Base-by-base conservation (phyloP, 306 rosid species). In the Malus sylvestris region DNA sequence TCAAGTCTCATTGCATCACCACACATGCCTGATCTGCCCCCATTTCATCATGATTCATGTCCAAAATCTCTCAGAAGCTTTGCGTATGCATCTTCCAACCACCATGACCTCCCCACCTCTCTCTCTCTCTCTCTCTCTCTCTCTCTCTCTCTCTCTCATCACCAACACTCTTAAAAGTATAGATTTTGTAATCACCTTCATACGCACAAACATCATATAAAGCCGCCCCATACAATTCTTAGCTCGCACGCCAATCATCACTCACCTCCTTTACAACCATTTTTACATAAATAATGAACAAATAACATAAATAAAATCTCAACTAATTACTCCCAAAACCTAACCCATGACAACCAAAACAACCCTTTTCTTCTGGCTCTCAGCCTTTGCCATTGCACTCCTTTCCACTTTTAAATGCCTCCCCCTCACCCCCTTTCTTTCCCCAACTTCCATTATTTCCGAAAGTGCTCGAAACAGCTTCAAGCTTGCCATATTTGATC, bases 331-430 rank as follows among this genome's bases (percentile, higher is more conserved):
- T 22, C 72, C 27, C 55, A 65, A 35, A 64, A 66, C n/a, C 69
- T 35, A 66, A 72, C 69, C 68, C 80, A 90, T 88, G 91, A 81
- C 69, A 84, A 70, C 71, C 82, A 88, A 82, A 68, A 79, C 73
- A 57, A 75, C 83, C 71, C 68, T 83, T 81, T 73, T 81, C 76
- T 81, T 93, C 71, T 85, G 88, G 84, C 77, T 84, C 67, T 85
- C 82, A 53, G 78, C 74, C 76, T 80, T 79, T 75, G 20, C 71
- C 80, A 83, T 86, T 40, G 87, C 85, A 71, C 62, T 85, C 80
- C 69, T 91, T 77, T 84, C 87, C 53, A 44, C 79, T 46, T 46
- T 83, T 35, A 35, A 82, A 67, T 55, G 76, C 55, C 82, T 68
- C 75, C 79, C 38, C 57, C 11, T 79, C 61, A 12, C 60, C 68